Evolutionary conservation across 2,329 filamentous ascomycete species (phyloP), one percentile per base, ranked within the genome.

Genomic region (Scedosporium minutisporum): DNA sequence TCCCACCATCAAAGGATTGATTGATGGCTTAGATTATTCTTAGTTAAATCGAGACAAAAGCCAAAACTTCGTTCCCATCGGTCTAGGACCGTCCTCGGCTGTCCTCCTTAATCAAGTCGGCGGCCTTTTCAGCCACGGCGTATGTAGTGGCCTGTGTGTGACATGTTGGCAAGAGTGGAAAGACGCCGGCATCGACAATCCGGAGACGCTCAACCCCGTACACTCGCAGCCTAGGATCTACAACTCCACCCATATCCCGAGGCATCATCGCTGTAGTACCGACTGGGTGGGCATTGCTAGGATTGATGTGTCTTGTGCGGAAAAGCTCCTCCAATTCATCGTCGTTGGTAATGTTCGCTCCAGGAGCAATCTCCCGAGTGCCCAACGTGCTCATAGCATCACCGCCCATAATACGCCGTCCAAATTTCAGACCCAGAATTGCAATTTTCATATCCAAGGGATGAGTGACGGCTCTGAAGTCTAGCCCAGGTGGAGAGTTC

Each of bases 401-500:
- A 29, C 69, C 71, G 33, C 67, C 48, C 60, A 71, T 68, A 57
- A 72, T 46, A 42, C 58, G 65, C 53, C 70, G 69, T 53, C 64
- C 66, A 64, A 71, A 74, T 53, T 67, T 68, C 57, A 73, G 67
- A 55, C 68, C 71, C 6, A 69, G 65, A 51, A 68, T 65, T 66
- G 73, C 71, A 53, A 75, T 67, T 10, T 73, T 69, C 25, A 74
- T 65, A 62, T 76, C 74, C 7, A 74, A 65, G 1, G 72, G 73
- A 62, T 76, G 75, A 16, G 68, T 68, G 64, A 75, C 66, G 16
- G 71, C 67, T 53, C 72, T 69, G 63, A 65, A 68, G 80, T 78
- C 71, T 74, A 84, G 55, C 76, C 78, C 25, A 76, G 79, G 66
- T 80, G 78, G 62, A 81, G 80, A 38, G 81, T 76, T 3, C 74